Evolutionary conservation across 495 filamentous ascomycete species (phyloP).

Genomic region (Penicillium roqueforti): DNA sequence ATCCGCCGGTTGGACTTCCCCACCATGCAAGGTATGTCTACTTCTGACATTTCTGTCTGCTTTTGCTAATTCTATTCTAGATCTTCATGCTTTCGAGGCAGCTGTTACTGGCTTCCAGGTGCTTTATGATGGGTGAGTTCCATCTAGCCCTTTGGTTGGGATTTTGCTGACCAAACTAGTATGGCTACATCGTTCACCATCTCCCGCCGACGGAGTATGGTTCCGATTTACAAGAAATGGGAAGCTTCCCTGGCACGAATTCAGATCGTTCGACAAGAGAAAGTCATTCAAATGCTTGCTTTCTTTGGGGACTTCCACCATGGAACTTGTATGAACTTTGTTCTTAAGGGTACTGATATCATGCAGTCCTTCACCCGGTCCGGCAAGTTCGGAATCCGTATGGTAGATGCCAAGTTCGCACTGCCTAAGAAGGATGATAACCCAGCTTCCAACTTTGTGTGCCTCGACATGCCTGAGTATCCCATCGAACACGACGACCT

Average conservation of each 20-base stretch:
- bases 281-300: constrained; percentile 66
- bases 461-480: constrained; percentile 80
- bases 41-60: neutral
- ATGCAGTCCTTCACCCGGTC: constrained; percentile 67
- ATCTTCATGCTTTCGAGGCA: constrained; percentile 71
- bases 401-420: constrained; percentile 88
- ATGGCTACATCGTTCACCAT: constrained; percentile 71
- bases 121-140: constrained; percentile 60
- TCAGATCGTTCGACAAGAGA: constrained; percentile 72
- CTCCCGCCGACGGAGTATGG: constrained; percentile 77
- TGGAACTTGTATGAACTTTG: constrained; percentile 82
- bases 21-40: constrained; percentile 34
- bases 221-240: constrained; percentile 90
- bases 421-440: constrained; percentile 62
- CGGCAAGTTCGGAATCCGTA: constrained; percentile 63
- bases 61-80: constrained; percentile 42
- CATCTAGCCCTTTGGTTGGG: neutral
- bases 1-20: constrained; percentile 42
- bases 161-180: constrained; percentile 22
- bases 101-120: constrained; percentile 75
- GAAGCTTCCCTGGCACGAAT: constrained; percentile 69
- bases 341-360: constrained; percentile 71
- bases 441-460: constrained; percentile 63
- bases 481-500: constrained; percentile 90
- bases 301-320: constrained; percentile 79